phyloP scores from a whole-genome alignment of 371 early-diverging fungal genomes.

The Spraguea lophii region DNA sequence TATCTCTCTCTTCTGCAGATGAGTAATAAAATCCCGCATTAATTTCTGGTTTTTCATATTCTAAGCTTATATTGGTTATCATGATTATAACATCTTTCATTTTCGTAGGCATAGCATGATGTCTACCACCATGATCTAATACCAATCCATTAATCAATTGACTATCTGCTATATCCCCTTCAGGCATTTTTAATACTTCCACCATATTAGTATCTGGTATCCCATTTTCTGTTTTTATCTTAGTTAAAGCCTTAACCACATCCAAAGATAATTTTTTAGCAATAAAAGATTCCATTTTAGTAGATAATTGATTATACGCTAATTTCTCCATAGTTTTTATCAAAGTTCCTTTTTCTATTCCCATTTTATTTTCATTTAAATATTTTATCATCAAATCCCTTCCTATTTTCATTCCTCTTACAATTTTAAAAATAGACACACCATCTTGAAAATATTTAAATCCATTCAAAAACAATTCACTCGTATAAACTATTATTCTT shows the following conservation, averaged over 20 bases:
- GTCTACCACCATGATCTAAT: slow-evolving; percentile 94
- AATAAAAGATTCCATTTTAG: slow-evolving; percentile 68
- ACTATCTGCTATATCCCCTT: slow-evolving; percentile 76
- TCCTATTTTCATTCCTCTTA: slow-evolving; percentile 80
- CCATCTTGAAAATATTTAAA: slow-evolving; percentile 83
- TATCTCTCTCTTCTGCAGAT: slow-evolving; percentile 84
- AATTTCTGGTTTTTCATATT: slow-evolving; percentile 98
- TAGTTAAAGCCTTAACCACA: slow-evolving; percentile 76
- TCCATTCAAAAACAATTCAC: slow-evolving; percentile 80
- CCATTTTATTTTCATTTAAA: slow-evolving; percentile 59
- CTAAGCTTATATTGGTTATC: slow-evolving; percentile 87
- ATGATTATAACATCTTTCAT: slow-evolving; percentile 71
- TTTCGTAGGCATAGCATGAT: slow-evolving; percentile 94
- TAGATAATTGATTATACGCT: slow-evolving; percentile 73
- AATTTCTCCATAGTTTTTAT: slow-evolving; percentile 70
- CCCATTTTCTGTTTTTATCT: slow-evolving; percentile 52
- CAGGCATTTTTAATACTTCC: slow-evolving; percentile 98
- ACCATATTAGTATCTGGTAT: slow-evolving; percentile 97
- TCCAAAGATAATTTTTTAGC: slow-evolving; percentile 76
- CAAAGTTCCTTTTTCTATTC: slow-evolving; percentile 51
- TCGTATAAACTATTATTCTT: slow-evolving; percentile 74
- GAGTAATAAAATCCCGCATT: slow-evolving; percentile 97
- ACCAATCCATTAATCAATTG: slow-evolving; percentile 82
- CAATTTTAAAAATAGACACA: slow-evolving; percentile 73
- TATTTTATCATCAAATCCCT: slow-evolving; percentile 54